Evolutionary conservation across 176 grass and related monocot species (phyloP), one percentile per base, ranked within the genome.

Genomic region (Musa itinerans): DNA sequence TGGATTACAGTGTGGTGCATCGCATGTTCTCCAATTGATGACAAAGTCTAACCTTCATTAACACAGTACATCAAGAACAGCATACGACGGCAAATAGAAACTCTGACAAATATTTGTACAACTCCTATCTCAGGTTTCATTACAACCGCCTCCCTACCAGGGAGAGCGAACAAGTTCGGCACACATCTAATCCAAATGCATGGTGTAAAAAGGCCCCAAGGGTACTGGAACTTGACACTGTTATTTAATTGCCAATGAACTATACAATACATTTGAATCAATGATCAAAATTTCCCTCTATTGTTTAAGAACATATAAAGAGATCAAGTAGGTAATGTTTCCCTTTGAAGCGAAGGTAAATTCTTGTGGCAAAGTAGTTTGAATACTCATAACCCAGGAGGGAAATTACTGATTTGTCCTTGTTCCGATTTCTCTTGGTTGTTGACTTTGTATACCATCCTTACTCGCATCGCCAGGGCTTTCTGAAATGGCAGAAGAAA

Each of bases 381-480:
- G 67, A 69, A 69, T 1, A 50, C 59, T 77, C 75, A 99, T 80
- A 99, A 83, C 25, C 91, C 89, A 54, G 86, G 16, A 65, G 96
- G 96, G 54, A 99, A 95, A 77, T 95, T 95, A 77, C 63, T 95
- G 84, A 99, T 81, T 76, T 95, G 96, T 56, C 91, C 96, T 91
- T 95, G 91, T 50, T 99, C 96, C 74, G 89, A 79, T 78, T 84
- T 95, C 24, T 92, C 96, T 81, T 92, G 80, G 16, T 88, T 83
- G 29, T 95, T 95, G 50, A 95, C 81, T 86, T 95, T 99, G 81
- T 99, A 99, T 53, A 84, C 90, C n/a, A 99, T 82, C 66, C 96
- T 86, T 81, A 92, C 75, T 13, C 96, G 87, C 96, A 99, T 92
- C 0, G 85, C 87, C 55, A 99, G 79, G 34, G 91, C 71, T 95